These are phyloP conservation scores for Aspergillus panamensis DNA, from an alignment of 495 filamentous ascomycete genomes.

Conservation along the genomic window DNA sequence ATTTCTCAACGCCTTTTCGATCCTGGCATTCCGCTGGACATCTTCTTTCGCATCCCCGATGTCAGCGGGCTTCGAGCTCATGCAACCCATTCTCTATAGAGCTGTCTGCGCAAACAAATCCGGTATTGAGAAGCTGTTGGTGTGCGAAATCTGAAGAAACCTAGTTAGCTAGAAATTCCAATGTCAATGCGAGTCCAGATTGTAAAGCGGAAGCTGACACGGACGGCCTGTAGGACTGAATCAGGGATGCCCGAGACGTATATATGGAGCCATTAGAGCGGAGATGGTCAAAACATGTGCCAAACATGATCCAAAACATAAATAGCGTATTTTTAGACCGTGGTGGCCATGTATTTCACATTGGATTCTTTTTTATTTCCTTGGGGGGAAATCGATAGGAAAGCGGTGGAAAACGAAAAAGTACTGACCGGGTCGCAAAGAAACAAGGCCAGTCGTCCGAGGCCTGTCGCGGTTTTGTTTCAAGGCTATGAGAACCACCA, in stretches of 20 bases:
- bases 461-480: neutral
- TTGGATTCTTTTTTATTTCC: neutral
- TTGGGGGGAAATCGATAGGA: neutral
- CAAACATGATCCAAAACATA: neutral
- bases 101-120: neutral
- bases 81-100: conserved; percentile 41
- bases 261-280: conserved; percentile 5
- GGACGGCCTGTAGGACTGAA: conserved; percentile 19
- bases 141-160: neutral
- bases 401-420: neutral
- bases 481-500: neutral
- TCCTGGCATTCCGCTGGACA: conserved; percentile 49
- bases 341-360: neutral
- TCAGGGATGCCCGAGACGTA: conserved; percentile 29
- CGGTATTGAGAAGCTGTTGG: neutral
- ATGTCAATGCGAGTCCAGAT: neutral
- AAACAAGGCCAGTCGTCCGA: neutral
- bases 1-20: conserved; percentile 71
- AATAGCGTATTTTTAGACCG: neutral
- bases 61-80: conserved; percentile 40
- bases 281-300: conserved; percentile 1
- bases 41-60: conserved; percentile 39
- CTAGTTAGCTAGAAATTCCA: neutral
- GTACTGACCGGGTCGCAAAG: neutral
- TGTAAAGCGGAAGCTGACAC: conserved; percentile 3